Evolutionary conservation across 495 filamentous ascomycete genomes (phyloP).

Genomic region (Trichoderma erinaceum): DNA sequence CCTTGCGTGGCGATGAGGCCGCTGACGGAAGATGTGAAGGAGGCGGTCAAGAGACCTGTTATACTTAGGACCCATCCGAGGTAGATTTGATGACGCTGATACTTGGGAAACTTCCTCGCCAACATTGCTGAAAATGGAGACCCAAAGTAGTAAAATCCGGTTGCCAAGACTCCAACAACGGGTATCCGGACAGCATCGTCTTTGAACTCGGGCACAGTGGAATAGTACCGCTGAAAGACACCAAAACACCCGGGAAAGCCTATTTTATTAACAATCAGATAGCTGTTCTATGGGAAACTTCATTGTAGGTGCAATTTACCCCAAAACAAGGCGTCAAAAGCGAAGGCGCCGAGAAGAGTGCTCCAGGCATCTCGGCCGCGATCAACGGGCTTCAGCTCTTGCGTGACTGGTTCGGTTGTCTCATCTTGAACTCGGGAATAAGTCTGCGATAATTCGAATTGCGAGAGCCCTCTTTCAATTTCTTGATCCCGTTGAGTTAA

Average conservation of each 20-base stretch:
- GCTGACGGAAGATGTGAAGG: slow-evolving; percentile 27
- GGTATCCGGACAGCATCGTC: slow-evolving; percentile 24
- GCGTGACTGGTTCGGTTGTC: background rate
- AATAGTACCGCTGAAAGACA: slow-evolving; percentile 35
- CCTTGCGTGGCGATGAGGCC: slow-evolving; percentile 34
- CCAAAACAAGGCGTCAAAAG: slow-evolving; percentile 28
- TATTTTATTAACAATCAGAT: slow-evolving; percentile 9
- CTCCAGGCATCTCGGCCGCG: slow-evolving; percentile 19
- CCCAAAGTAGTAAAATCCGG: slow-evolving; percentile 30
- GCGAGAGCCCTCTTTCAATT: background rate
- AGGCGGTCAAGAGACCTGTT: slow-evolving; percentile 27
- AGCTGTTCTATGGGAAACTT: background rate
- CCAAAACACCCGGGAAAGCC: slow-evolving; percentile 34
- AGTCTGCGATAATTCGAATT: background rate
- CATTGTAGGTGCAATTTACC: slow-evolving; percentile 17
- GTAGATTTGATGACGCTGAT: slow-evolving; percentile 28
- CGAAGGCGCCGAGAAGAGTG: slow-evolving; percentile 24
- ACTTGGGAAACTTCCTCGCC: slow-evolving; percentile 25
- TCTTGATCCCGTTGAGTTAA: background rate
- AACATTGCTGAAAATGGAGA: slow-evolving; percentile 26
- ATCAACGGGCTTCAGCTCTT: slow-evolving; percentile 3
- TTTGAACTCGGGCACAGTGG: slow-evolving; percentile 26
- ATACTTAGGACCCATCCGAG: slow-evolving; percentile 29
- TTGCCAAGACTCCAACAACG: slow-evolving; percentile 29
- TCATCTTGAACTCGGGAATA: background rate